Evolutionary conservation across 345 rosid species (phyloP).

Genomic region (Hibiscus tridactylites): DNA sequence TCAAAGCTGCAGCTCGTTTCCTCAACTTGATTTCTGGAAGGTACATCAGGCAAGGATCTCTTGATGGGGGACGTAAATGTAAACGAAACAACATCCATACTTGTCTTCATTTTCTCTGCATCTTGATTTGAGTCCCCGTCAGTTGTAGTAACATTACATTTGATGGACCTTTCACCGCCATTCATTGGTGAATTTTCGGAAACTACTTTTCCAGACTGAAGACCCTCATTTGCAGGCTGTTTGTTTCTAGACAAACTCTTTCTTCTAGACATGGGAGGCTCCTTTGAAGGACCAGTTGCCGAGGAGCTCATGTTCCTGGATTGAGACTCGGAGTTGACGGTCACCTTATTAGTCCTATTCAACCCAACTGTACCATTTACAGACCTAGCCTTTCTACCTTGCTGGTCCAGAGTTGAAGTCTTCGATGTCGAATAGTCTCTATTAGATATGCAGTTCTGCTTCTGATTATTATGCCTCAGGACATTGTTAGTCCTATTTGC

Average conservation of each 20-base stretch:
- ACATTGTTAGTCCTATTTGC: slow-evolving; percentile 26
- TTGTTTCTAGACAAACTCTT: slow-evolving; percentile 36
- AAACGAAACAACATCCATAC: slow-evolving; percentile 77
- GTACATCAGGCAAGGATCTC: background rate
- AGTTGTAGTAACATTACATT: slow-evolving; percentile 32
- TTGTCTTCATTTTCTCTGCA: slow-evolving; percentile 28
- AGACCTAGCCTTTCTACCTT: slow-evolving; percentile 27
- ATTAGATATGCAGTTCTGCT: slow-evolving; percentile 44
- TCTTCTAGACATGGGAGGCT: slow-evolving; percentile 28
- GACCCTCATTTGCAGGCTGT: slow-evolving; percentile 26
- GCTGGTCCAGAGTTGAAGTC: slow-evolving; percentile 30
- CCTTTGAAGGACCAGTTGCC: slow-evolving; percentile 23
- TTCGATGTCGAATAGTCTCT: slow-evolving; percentile 30
- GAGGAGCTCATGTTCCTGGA: slow-evolving; percentile 29
- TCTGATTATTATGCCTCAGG: slow-evolving; percentile 58
- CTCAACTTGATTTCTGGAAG: slow-evolving; percentile 3
- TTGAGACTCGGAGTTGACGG: slow-evolving; percentile 24
- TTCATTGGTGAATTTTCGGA: slow-evolving; percentile 23
- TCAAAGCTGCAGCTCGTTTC: slow-evolving; percentile 15
- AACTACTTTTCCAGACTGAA: slow-evolving; percentile 19
- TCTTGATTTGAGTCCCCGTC: slow-evolving; percentile 25
- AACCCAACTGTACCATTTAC: slow-evolving; percentile 21
- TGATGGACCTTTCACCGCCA: slow-evolving; percentile 29
- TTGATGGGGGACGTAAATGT: slow-evolving; percentile 70
- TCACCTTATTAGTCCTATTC: slow-evolving; percentile 18